Conservation (phyloP, 2,329 filamentous ascomycete genomes). For the Aspergillus pseudoterreus region DNA sequence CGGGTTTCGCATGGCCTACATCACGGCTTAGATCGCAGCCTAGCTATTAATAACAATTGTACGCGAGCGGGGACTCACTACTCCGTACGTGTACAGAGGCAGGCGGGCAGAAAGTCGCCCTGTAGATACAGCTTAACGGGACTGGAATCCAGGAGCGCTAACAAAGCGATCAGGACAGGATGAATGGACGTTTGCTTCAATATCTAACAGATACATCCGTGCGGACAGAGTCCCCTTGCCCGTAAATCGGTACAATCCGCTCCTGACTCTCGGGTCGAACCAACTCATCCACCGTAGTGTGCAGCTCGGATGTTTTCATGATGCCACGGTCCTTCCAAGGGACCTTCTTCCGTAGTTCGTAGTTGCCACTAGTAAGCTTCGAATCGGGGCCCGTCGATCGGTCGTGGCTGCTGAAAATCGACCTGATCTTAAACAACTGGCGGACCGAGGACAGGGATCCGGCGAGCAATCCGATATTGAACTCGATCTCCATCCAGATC, state of each 20-base stretch:
- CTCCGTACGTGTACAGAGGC: too few species aligned
- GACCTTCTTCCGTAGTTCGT: background rate
- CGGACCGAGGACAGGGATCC: conserved; percentile 15
- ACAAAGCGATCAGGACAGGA: too few species aligned
- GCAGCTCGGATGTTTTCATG: background rate
- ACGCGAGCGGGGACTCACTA: too few species aligned
- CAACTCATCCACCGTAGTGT: background rate
- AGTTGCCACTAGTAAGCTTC: background rate
- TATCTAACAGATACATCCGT: background rate
- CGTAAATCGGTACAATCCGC: conserved; percentile 2
- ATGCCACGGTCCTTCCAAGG: background rate
- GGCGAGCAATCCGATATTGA: conserved; percentile 17
- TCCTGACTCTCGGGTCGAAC: background rate
- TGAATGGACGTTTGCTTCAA: background rate
- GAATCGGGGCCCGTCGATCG: background rate
- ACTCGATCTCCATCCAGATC: conserved; percentile 21
- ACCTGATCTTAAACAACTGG: background rate
- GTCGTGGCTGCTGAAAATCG: background rate
- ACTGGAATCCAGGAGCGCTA: too few species aligned
- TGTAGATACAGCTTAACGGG: too few species aligned
- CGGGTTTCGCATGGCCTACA: too few species aligned
- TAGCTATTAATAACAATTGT: too few species aligned
- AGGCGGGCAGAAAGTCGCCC: too few species aligned
- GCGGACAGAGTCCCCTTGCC: conserved; percentile 1
- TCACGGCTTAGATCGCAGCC: too few species aligned